These are phyloP conservation scores for Microdochium bolleyi DNA, from an alignment of 2,329 filamentous ascomycete species.

Conservation along the genomic window DNA sequence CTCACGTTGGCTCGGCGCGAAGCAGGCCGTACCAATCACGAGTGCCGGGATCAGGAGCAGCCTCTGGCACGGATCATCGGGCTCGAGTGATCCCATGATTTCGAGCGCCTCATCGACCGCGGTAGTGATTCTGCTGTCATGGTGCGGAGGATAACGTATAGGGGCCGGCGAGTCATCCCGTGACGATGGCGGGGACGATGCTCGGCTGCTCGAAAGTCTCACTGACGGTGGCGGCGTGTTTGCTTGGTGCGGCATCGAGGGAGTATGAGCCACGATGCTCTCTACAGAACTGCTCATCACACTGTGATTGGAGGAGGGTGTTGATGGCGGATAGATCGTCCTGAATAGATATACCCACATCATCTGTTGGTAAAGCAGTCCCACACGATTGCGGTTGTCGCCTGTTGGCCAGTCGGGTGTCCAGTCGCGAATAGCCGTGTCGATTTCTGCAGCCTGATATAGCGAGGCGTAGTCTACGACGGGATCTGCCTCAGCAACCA, in stretches of 20 bases:
- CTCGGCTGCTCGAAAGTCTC: constrained; percentile 8
- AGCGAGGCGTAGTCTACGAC: constrained; percentile 66
- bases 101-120: constrained; percentile 49
- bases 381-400: constrained; percentile 48
- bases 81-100: constrained; percentile 46
- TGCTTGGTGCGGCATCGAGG: constrained; percentile 3
- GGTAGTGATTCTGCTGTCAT: constrained; percentile 42
- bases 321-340: constrained; percentile 48
- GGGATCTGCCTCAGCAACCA: constrained; percentile 54
- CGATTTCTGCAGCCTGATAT: constrained; percentile 67
- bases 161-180: constrained; percentile 9
- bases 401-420: constrained; percentile 51
- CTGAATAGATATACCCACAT: constrained; percentile 58
- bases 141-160: constrained; percentile 35
- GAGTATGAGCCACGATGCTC: constrained; percentile 7
- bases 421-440: constrained; percentile 68
- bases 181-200: constrained; percentile 6
- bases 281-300: constrained; percentile 3
- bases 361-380: constrained; percentile 56
- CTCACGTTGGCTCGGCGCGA: constrained; percentile 42
- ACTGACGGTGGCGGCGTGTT: constrained; percentile 10
- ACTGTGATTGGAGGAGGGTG: constrained; percentile 3
- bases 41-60: constrained; percentile 53
- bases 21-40: constrained; percentile 52
- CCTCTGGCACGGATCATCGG: constrained; percentile 50